These are phyloP conservation scores for Rhododendron vialii DNA, from an alignment of 148 eudicot species.

Conservation along the genomic window DNA sequence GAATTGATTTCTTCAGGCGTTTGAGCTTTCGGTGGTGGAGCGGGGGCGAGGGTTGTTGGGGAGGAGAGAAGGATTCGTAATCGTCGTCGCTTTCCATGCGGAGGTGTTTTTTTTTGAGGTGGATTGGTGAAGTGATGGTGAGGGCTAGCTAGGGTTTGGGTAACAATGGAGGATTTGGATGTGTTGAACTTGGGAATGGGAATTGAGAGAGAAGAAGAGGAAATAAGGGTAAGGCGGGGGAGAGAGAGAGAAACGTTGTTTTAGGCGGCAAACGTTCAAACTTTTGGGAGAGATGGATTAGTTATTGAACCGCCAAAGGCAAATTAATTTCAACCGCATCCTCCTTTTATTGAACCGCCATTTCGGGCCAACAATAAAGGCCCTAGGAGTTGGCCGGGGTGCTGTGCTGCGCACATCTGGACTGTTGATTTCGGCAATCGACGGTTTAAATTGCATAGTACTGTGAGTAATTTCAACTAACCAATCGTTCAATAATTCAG, in stretches of 20 bases:
- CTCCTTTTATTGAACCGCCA: background rate
- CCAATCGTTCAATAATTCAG: too few species aligned
- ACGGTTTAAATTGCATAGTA: fast-evolving
- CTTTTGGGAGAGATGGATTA: background rate
- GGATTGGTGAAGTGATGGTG: background rate
- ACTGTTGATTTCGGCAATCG: too few species aligned
- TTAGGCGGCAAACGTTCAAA: slow-evolving; percentile 12
- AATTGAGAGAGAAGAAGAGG: background rate
- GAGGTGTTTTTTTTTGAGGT: background rate
- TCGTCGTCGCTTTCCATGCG: slow-evolving; percentile 55
- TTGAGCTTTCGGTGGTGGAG: slow-evolving; percentile 36
- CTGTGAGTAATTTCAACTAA: too few species aligned
- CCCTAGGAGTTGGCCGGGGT: too few species aligned
- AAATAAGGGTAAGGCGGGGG: background rate
- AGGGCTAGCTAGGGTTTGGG: background rate
- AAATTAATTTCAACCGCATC: background rate
- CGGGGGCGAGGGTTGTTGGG: slow-evolving; percentile 28
- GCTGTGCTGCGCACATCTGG: too few species aligned
- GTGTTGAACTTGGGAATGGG: background rate
- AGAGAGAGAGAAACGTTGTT: background rate
- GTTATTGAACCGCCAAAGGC: background rate
- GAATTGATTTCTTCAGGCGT: slow-evolving; percentile 42
- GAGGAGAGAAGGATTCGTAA: slow-evolving; percentile 25
- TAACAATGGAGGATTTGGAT: slow-evolving; percentile 3
- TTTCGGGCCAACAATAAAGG: too few species aligned